phyloP scores from a whole-genome alignment of 169 alveolate genomes.

The Cryptosporidium ryanae region DNA sequence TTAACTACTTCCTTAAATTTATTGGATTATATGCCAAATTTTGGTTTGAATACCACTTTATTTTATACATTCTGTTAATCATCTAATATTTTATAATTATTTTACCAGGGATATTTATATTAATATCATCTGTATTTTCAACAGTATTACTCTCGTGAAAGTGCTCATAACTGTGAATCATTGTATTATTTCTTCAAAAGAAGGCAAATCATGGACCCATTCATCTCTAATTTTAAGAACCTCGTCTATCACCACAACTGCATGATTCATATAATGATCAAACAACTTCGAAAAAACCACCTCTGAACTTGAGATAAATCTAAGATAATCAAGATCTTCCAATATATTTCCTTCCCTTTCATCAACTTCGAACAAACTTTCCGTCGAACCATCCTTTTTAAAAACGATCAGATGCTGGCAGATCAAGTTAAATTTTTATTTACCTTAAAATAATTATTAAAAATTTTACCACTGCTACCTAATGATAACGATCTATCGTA shows the following conservation, averaged over 20 bases:
- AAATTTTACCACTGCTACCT: no score
- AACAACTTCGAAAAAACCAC: conserved; percentile 16
- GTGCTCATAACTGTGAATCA: conserved; percentile 23
- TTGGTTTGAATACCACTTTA: conserved; percentile 50
- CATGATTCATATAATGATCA: conserved; percentile 58
- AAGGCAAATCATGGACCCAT: conserved; percentile 45
- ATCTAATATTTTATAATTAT: conserved; percentile 59
- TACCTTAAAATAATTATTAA: no score
- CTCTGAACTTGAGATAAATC: conserved; percentile 42
- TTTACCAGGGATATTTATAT: conserved; percentile 16
- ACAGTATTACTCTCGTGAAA: conserved; percentile 42
- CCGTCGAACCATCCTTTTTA: no score
- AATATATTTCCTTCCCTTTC: no score
- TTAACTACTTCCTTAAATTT: conserved; percentile 13
- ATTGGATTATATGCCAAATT: conserved; percentile 51
- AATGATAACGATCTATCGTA: no score
- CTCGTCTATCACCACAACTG: conserved; percentile 45
- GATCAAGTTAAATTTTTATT: no score
- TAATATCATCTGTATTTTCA: neutral
- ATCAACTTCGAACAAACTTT: no score
- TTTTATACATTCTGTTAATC: conserved; percentile 48
- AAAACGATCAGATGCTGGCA: no score
- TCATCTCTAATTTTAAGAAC: conserved; percentile 71
- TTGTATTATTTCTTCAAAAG: conserved; percentile 24
- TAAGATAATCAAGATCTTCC: conserved; percentile 11